Evolutionary conservation across 2,329 filamentous ascomycete genomes (phyloP).

Genomic region (Colletotrichum sp.): DNA sequence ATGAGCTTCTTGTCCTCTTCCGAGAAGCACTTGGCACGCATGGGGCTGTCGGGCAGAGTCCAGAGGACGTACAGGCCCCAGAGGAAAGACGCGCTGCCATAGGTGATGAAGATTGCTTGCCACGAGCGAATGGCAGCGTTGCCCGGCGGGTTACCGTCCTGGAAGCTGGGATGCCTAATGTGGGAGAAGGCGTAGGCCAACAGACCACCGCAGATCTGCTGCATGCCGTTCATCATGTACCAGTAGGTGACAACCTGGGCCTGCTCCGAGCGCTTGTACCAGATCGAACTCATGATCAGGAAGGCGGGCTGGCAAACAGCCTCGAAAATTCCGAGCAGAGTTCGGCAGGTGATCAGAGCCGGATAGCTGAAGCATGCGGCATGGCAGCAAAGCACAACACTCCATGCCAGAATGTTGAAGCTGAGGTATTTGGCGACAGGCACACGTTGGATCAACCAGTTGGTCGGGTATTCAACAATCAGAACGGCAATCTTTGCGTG

Average conservation of each 20-base stretch:
- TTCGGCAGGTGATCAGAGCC: conserved; percentile 41
- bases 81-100: conserved; percentile 38
- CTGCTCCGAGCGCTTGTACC: conserved; percentile 42
- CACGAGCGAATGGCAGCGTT: conserved; percentile 35
- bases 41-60: conserved; percentile 44
- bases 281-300: conserved; percentile 39
- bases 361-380: conserved; percentile 33
- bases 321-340: conserved; percentile 50
- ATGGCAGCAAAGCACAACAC: conserved; percentile 23
- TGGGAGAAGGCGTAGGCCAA: conserved; percentile 42
- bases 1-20: conserved; percentile 36
- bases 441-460: conserved; percentile 40
- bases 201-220: conserved; percentile 42
- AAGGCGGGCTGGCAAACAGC: conserved; percentile 49
- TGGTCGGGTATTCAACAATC: conserved; percentile 44
- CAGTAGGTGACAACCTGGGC: conserved; percentile 20
- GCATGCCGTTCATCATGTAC: conserved; percentile 39
- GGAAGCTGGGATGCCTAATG: conserved; percentile 22
- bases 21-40: conserved; percentile 32
- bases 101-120: conserved; percentile 47
- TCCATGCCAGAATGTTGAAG: conserved; percentile 46
- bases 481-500: conserved; percentile 34
- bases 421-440: conserved; percentile 41
- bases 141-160: conserved; percentile 1
- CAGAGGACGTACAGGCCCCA: conserved; percentile 39